Percentiles rank a stretch among this genome's conserved stretches.
phyloP scores from a whole-genome alignment of 108 stramenopile species.

The Pinguiococcus pyrenoidosus region DNA sequence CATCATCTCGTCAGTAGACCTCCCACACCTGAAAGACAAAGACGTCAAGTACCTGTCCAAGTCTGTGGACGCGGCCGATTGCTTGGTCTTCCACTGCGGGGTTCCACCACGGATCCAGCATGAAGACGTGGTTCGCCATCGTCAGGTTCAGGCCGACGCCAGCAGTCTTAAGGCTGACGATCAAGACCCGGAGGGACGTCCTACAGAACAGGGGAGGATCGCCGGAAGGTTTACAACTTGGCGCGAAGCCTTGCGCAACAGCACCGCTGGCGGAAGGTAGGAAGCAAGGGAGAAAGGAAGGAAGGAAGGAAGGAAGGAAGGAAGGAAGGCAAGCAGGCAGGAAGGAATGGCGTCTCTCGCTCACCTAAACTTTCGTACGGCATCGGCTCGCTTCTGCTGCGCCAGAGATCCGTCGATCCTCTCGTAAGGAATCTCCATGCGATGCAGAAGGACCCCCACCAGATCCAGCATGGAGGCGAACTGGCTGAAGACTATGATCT shows the following conservation, averaged over 20 bases:
- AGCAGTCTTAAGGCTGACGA: constrained; percentile 33
- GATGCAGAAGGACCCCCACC: constrained; percentile 5
- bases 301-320: no score
- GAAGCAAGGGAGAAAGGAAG: background rate
- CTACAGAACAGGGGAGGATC: no score
- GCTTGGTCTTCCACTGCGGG: constrained; percentile 27
- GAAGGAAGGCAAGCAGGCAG: no score
- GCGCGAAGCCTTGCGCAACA: no score
- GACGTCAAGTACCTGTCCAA: constrained; percentile 18
- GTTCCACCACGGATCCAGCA: constrained; percentile 43
- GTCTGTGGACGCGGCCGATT: constrained; percentile 21
- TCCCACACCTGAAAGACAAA: no score
- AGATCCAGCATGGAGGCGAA: constrained; percentile 35
- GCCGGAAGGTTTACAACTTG: no score
- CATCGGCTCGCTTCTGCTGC: constrained; percentile 8
- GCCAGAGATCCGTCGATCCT: constrained; percentile 24
- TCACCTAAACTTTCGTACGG: constrained; percentile 17
- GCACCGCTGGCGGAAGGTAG: background rate
- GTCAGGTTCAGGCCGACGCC: constrained; percentile 42
- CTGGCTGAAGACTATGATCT: constrained; percentile 24
- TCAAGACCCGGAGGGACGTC: constrained; percentile 13
- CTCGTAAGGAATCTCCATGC: constrained; percentile 8
- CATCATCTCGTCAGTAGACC: no score
- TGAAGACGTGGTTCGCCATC: constrained; percentile 17
- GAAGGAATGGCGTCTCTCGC: no score